Conservation (phyloP, 208 protist genomes). For the Leishmania turanica region DNA sequence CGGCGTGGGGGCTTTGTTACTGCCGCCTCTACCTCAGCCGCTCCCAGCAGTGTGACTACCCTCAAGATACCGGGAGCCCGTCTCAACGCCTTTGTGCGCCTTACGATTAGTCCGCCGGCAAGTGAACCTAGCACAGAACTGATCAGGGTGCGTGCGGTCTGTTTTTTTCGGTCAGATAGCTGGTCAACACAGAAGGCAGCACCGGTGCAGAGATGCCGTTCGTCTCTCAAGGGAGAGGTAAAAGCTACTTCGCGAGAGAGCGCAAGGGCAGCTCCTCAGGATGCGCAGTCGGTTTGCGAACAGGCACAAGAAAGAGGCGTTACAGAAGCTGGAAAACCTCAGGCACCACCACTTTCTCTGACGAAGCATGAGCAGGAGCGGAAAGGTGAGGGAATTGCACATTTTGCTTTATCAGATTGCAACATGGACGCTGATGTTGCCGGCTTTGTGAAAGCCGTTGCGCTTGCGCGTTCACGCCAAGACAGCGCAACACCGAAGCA, state of each 20-base stretch:
- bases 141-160: conserved; percentile 18
- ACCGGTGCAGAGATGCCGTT: background rate
- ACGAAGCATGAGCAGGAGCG: background rate
- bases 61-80: conserved; percentile 9
- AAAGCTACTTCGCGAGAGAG: background rate
- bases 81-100: conserved; percentile 9
- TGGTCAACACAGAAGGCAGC: background rate
- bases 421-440: background rate
- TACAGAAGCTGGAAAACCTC: background rate
- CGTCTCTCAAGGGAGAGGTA: conserved; percentile 7
- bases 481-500: background rate
- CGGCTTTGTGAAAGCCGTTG: background rate
- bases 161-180: conserved; percentile 9
- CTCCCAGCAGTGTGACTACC: background rate
- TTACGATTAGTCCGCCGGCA: background rate
- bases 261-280: background rate
- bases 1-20: conserved; percentile 8
- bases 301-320: background rate
- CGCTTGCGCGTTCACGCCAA: background rate
- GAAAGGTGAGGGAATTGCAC: background rate
- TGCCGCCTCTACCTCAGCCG: background rate
- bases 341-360: background rate
- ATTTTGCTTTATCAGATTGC: background rate
- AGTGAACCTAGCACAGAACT: background rate
- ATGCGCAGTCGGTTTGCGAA: background rate